phyloP scores from a whole-genome alignment of 2,329 filamentous ascomycete genomes.

The Ophiostoma ulmi region DNA sequence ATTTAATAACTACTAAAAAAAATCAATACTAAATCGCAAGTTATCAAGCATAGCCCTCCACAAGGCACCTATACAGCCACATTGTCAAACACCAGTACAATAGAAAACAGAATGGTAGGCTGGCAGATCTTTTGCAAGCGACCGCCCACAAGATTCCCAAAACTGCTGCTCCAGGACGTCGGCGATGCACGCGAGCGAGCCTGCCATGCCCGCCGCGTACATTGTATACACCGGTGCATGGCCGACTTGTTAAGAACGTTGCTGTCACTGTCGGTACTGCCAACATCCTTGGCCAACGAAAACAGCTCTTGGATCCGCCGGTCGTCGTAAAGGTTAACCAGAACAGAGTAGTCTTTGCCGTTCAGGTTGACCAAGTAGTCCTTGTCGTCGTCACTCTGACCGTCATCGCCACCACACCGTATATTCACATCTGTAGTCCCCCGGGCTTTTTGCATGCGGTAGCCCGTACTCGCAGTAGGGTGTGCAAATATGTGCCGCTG shows the following conservation, averaged over 20 bases:
- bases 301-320: slow-evolving; percentile 27
- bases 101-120: slow-evolving; percentile 24
- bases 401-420: no score
- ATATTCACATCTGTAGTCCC: background rate
- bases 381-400: background rate
- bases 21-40: background rate
- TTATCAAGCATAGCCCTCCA: background rate
- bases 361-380: slow-evolving; percentile 9
- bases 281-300: slow-evolving; percentile 12
- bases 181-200: background rate
- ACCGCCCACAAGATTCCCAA: slow-evolving; percentile 19
- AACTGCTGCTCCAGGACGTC: slow-evolving; percentile 16
- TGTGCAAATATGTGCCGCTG: slow-evolving; percentile 1
- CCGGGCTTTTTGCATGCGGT: background rate
- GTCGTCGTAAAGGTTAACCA: slow-evolving; percentile 27
- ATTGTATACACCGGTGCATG: slow-evolving; percentile 23
- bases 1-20: background rate
- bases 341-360: slow-evolving; percentile 25
- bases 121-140: slow-evolving; percentile 22
- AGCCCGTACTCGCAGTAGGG: background rate
- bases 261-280: background rate
- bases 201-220: slow-evolving; percentile 25
- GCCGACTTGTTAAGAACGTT: slow-evolving; percentile 25
- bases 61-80: background rate
- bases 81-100: slow-evolving; percentile 21